These are phyloP conservation scores for Phyllachora maydis DNA, from an alignment of 2,329 filamentous ascomycete genomes.

Conservation along the genomic window DNA sequence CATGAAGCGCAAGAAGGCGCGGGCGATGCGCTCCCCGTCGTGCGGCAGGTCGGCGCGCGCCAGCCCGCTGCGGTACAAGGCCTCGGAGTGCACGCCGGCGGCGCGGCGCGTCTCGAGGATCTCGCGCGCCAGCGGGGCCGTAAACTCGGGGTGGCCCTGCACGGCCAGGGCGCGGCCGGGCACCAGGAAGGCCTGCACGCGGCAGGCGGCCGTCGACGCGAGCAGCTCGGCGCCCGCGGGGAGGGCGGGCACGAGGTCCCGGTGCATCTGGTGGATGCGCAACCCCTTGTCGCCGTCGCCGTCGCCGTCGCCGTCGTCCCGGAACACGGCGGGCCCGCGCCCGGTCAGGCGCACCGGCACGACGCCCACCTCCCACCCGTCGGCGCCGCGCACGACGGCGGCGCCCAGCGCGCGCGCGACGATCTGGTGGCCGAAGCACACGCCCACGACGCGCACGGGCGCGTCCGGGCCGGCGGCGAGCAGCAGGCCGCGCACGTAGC, in stretches of 20 bases:
- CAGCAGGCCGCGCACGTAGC: background rate
- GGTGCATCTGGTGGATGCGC: slow-evolving; percentile 69
- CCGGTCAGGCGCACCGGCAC: slow-evolving; percentile 45
- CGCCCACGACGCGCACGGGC: slow-evolving; percentile 49
- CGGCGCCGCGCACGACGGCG: slow-evolving; percentile 42
- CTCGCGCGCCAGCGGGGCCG: slow-evolving; percentile 46
- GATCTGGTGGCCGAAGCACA: slow-evolving; percentile 83
- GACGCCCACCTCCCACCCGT: slow-evolving; percentile 70
- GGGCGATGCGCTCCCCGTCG: slow-evolving; percentile 63
- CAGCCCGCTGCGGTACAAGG: slow-evolving; percentile 48
- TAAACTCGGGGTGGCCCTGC: slow-evolving; percentile 79
- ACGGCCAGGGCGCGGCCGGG: slow-evolving; percentile 49
- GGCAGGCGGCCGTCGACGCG: slow-evolving; percentile 43
- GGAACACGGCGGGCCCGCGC: slow-evolving; percentile 53
- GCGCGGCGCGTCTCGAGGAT: slow-evolving; percentile 43
- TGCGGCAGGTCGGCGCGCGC: slow-evolving; percentile 44
- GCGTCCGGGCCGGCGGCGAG: background rate
- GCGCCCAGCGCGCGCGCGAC: slow-evolving; percentile 50
- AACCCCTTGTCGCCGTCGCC: slow-evolving; percentile 41
- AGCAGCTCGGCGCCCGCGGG: slow-evolving; percentile 41
- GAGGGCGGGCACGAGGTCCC: slow-evolving; percentile 48
- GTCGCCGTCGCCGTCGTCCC: too few species aligned
- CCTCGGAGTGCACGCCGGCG: slow-evolving; percentile 48
- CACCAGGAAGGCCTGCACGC: slow-evolving; percentile 62
- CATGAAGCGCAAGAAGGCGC: too few species aligned